Evolutionary conservation across 2,329 filamentous ascomycete species (phyloP).

Genomic region (Fusarium devonianum): DNA sequence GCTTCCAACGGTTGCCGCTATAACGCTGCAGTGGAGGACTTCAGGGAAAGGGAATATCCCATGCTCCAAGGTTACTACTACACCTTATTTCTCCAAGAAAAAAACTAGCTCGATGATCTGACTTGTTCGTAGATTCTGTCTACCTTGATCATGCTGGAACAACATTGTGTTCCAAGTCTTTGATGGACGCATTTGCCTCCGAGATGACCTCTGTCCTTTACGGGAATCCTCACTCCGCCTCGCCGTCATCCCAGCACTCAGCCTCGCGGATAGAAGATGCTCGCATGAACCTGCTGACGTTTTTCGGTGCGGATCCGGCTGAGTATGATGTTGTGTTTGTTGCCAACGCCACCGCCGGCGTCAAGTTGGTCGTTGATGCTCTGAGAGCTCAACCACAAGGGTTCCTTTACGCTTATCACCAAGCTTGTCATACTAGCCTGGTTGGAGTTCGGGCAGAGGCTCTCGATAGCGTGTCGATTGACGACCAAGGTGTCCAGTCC

Average conservation of each 20-base stretch:
- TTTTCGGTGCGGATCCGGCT: constrained; percentile 82
- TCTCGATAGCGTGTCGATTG: constrained; percentile 68
- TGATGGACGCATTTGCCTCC: constrained; percentile 79
- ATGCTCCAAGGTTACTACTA: constrained; percentile 67
- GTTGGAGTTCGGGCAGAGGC: constrained; percentile 82
- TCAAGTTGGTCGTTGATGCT: constrained; percentile 85
- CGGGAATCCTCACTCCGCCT: constrained; percentile 92
- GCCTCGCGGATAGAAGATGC: constrained; percentile 78
- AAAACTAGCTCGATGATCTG: neutral
- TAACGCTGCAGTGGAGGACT: constrained; percentile 63
- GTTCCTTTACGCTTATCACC: constrained; percentile 84
- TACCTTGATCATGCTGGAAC: constrained; percentile 97
- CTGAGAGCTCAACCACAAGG: constrained; percentile 73
- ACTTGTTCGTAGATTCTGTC: constrained; percentile 62
- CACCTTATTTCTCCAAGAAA: too few relatives aligned
- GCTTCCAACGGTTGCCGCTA: constrained; percentile 52
- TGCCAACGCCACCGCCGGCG: constrained; percentile 87
- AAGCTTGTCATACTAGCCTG: constrained; percentile 85
- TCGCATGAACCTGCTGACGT: constrained; percentile 72
- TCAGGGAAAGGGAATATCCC: constrained; percentile 69
- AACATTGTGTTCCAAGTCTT: constrained; percentile 80
- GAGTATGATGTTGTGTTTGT: constrained; percentile 91
- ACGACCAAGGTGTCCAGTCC: constrained; percentile 66
- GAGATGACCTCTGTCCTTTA: constrained; percentile 82
- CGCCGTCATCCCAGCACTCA: constrained; percentile 78